These are phyloP conservation scores for Talaromyces sp. DNA, from an alignment of 2,329 filamentous ascomycete genomes.

Conservation along the genomic window DNA sequence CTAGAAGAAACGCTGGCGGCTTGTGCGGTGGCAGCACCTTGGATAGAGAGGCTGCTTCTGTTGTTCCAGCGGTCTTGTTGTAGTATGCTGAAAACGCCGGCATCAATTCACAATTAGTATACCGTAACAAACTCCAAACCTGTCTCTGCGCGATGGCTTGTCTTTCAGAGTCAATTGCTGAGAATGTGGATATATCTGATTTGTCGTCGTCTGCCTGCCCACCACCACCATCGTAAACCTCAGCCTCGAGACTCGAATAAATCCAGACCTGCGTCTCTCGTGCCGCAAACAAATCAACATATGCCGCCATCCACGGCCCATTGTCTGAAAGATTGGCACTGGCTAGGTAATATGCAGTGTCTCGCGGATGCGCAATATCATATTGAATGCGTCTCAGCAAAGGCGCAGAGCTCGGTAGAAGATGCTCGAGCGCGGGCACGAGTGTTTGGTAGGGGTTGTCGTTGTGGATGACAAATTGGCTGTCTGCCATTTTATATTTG, in stretches of 20 bases:
- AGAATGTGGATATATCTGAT: constrained; percentile 13
- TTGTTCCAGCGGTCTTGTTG: background rate
- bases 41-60: background rate
- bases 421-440: constrained; percentile 23
- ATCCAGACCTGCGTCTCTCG: constrained; percentile 37
- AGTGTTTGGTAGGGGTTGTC: constrained; percentile 7
- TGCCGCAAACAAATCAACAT: constrained; percentile 33
- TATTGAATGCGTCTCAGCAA: constrained; percentile 36
- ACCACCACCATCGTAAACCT: constrained; percentile 5
- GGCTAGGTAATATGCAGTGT: constrained; percentile 27
- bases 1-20: constrained; percentile 29
- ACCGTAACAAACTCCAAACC: constrained; percentile 21
- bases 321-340: constrained; percentile 16
- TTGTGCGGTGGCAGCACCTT: constrained; percentile 19
- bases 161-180: constrained; percentile 1
- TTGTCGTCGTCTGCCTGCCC: background rate
- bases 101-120: constrained; percentile 20
- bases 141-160: constrained; percentile 19
- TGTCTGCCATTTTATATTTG: background rate
- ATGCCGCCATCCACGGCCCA: constrained; percentile 34
- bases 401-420: constrained; percentile 33
- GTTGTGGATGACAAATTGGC: constrained; percentile 6
- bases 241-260: constrained; percentile 36
- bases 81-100: constrained; percentile 21
- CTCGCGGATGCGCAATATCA: constrained; percentile 22